Conservation (phyloP, 129 eudicot species). For the Arctium lappa region DNA sequence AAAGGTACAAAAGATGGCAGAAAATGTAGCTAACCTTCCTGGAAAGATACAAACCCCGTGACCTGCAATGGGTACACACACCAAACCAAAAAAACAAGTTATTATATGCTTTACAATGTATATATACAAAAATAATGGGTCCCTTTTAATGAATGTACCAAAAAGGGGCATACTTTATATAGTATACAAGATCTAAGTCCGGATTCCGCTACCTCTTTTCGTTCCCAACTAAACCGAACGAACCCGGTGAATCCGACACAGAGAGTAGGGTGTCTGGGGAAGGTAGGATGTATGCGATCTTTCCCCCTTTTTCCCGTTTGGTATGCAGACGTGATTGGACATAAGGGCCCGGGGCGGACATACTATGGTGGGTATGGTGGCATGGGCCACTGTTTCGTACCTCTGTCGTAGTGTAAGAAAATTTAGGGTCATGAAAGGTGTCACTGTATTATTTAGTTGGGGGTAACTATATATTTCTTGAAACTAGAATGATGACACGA, state of each 20-base stretch:
- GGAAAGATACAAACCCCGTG: slow-evolving; percentile 95
- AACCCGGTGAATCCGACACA: background rate
- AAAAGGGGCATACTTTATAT: background rate
- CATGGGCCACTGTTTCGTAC: too few species aligned
- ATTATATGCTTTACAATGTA: slow-evolving; percentile 29
- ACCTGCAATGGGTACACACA: slow-evolving; percentile 68
- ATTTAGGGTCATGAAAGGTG: too few species aligned
- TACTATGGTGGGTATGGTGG: too few species aligned
- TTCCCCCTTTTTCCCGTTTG: background rate
- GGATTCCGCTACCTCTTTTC: background rate
- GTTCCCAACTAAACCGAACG: background rate
- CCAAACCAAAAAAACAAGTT: slow-evolving; percentile 19
- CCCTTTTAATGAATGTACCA: slow-evolving; percentile 17
- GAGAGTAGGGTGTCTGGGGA: background rate
- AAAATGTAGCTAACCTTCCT: slow-evolving; percentile 75
- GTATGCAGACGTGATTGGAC: too few species aligned
- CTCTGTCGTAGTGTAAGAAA: too few species aligned
- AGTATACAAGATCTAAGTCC: background rate
- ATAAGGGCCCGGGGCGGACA: too few species aligned
- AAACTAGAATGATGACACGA: too few species aligned
- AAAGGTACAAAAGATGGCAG: slow-evolving; percentile 29
- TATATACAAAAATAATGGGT: slow-evolving; percentile 35
- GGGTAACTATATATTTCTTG: too few species aligned
- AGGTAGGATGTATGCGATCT: background rate
- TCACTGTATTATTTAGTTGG: too few species aligned